Base-by-base conservation (phyloP, 805 yeast genomes). In the Kodamaea sagamina region DNA sequence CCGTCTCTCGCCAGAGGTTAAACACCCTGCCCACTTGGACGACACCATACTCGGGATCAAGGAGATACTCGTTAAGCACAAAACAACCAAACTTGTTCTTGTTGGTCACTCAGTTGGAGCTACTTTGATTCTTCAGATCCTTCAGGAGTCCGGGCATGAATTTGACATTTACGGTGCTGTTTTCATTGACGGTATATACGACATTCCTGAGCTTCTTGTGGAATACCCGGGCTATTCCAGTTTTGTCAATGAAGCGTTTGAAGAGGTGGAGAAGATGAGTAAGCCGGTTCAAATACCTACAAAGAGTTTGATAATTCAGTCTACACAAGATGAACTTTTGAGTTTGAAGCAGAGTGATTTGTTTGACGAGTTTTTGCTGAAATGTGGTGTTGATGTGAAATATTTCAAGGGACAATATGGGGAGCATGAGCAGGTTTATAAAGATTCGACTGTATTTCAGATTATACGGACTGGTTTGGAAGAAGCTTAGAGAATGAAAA, bases 41-140 rank as follows among this genome's bases (percentile, higher is more conserved):
- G 95, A 88, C 51, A 79, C 82, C 2, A 37, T 71, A 0, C 41
- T 38, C 0, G 85, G 79, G 0, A 50, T 85, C 5, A 51, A 55
- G 27, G 46, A 52, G 5, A 50, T 76, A 11, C 37, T 44, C 3
- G 29, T 53, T 7, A 17, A 54, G 12, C 44, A 54, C 18, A 25
- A 40, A 2, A 15, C 51, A 9, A 27, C 24, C n/a, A 25, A 47
- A 3, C 22, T 59, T n/a, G 62, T 52, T 55, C 11, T 69, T 0
- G 67, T 78, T 8, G 96, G 96, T 0, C 96, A 88, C 63, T 84
- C 93, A 1, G 93, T 81, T 4, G 96, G 96, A 2, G 87, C 90
- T 1, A 80, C 86, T 1, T 55, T 86, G 36, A 65, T 74, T 4
- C 66, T 81, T 26, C 90, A 85, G 52, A 49, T 76, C n/a, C 50